Evolutionary conservation across 352 stramenopile genomes (phyloP), one percentile per base, ranked within the genome.

Genomic region (Phytophthora gonapodyides): DNA sequence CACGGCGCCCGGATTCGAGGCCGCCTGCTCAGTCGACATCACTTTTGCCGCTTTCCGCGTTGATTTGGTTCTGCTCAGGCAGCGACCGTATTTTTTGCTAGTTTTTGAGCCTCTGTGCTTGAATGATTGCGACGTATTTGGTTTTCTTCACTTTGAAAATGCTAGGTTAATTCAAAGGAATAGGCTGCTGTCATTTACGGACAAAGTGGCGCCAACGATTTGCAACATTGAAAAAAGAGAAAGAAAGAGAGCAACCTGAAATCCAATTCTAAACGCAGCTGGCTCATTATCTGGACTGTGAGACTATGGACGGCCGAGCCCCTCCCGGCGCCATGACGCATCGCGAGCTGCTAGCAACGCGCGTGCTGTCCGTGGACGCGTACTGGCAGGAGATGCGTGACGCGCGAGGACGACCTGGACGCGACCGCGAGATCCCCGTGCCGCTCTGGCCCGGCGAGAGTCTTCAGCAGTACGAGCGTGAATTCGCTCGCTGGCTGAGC

Each of bases 361-460:
- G 58, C 40, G 64, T 68, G 35, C 34, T 71, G 42, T 59, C 64
- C 9, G 58, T 72, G 19, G 52, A 72, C 31, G 58, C 45, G 13
- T 72, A 64, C 24, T 57, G 52, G 33, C 40, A 64, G 13, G 64
- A 72, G 27, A 12, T 64, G 12, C 46, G 52, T 2, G 64, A 58
- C 16, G 37, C 47, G 7, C 45, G 46, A 13, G 21, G 59, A 1
- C 51, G 48, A 5, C n/a, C 42, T 21, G 35, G 40, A 10, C 34
- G 13, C 10, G 38, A 41, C 10, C 9, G 30, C 4, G 52, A 69
- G 34, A 71, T 76, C 15, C 64, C 67, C 6, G 67, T 76, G n/a
- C 67, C 71, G 11, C 61, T 76, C 6, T 73, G 62, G 59, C 49
- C 67, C 6, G 67, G 63, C 6, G 73, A 82, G 47, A 67, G 27